Evolutionary conservation across 805 yeast species (phyloP).

Genomic region (Candida arabinofermentans): DNA sequence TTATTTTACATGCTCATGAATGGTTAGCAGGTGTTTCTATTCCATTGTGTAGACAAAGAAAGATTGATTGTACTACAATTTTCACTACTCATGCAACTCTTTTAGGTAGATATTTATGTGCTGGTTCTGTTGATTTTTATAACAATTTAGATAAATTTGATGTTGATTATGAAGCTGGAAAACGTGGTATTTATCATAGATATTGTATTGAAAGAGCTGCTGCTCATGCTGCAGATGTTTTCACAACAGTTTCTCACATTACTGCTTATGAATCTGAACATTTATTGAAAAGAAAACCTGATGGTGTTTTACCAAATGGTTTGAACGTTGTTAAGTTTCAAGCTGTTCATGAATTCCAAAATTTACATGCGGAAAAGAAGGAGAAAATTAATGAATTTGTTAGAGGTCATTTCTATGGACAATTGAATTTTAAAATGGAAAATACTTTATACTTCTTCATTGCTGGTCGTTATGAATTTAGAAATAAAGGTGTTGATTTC

Average conservation of each 20-base stretch:
- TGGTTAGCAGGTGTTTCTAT: conserved; percentile 98
- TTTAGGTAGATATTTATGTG: conserved; percentile 91
- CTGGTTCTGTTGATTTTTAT: conserved; percentile 94
- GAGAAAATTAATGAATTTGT: conserved; percentile 91
- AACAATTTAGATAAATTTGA: conserved; percentile 84
- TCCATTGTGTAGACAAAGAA: conserved; percentile 86
- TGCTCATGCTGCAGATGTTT: conserved; percentile 92
- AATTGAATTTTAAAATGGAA: conserved; percentile 89
- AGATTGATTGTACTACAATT: conserved; percentile 89
- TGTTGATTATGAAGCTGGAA: conserved; percentile 97
- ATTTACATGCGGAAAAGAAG: conserved; percentile 87
- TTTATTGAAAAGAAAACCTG: conserved; percentile 90
- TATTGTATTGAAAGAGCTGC: conserved; percentile 97
- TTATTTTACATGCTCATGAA: conserved; percentile 92
- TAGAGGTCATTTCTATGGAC: conserved; percentile 96
- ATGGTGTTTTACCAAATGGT: conserved; percentile 96
- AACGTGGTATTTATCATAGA: conserved; percentile 94
- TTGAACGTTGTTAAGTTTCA: conserved; percentile 92
- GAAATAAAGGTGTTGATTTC: conserved; percentile 96
- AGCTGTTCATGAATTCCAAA: conserved; percentile 97
- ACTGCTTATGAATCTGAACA: conserved; percentile 97
- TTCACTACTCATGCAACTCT: conserved; percentile 97
- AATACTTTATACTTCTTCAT: conserved; percentile 93
- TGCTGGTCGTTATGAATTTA: conserved; percentile 95
- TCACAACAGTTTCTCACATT: conserved; percentile 95